Percentiles rank a stretch among this genome's conserved stretches.
phyloP scores from a whole-genome alignment of 176 grass and related monocot species.

The Aegilops bicornis region DNA sequence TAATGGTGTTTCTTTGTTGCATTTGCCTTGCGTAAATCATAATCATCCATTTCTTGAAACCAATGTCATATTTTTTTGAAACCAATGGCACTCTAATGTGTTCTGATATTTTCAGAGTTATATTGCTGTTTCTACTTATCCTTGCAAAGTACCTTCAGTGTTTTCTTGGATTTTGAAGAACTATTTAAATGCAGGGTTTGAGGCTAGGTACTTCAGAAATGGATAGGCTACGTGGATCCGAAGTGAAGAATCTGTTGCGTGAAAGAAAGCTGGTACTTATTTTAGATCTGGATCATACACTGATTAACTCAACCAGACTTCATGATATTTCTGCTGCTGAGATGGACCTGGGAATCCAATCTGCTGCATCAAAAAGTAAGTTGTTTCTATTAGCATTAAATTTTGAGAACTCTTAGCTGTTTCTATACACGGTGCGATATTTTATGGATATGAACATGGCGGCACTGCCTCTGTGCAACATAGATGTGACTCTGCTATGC shows the following conservation, averaged over 20 bases:
- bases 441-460: background rate
- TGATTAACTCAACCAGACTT: slow-evolving; percentile 78
- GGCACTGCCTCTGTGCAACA: background rate
- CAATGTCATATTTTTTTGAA: background rate
- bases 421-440: background rate
- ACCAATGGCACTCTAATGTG: background rate
- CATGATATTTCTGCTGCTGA: slow-evolving; percentile 63
- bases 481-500: background rate
- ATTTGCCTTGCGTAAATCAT: slow-evolving; percentile 1
- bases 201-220: slow-evolving; percentile 72
- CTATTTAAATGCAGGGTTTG: slow-evolving; percentile 60
- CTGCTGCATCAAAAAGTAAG: slow-evolving; percentile 60
- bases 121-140: background rate
- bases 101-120: background rate
- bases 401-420: background rate
- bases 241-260: slow-evolving; percentile 73
- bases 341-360: slow-evolving; percentile 58
- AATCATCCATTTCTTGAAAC: background rate
- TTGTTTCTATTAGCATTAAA: background rate
- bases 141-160: background rate
- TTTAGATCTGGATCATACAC: slow-evolving; percentile 91
- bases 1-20: background rate
- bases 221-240: slow-evolving; percentile 54
- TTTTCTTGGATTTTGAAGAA: slow-evolving; percentile 1
- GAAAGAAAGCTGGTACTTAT: slow-evolving; percentile 74